Evolutionary conservation across 352 stramenopile genomes (phyloP), one percentile per base, ranked within the genome.

Genomic region (Phytophthora tubulina): DNA sequence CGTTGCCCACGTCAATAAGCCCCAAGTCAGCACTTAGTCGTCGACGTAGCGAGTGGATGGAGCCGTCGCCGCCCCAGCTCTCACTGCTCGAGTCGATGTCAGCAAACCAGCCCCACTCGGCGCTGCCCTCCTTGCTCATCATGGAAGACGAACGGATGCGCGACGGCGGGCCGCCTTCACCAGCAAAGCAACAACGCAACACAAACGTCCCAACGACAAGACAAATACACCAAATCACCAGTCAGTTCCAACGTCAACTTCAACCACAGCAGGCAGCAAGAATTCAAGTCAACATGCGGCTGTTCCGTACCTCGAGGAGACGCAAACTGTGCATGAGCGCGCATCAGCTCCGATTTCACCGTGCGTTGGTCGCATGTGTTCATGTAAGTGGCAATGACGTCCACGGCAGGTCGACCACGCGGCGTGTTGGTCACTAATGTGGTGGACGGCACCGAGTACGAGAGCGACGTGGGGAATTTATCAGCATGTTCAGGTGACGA

Each of bases 331-430:
- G 84, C 85, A 58, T 93, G 85, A 9, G 86, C 83, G 30, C 86
- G 88, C 76, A 95, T 80, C 7, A 94, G 78, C 42, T 95, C 88
- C 49, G 85, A 87, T 69, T 93, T 95, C 57, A 92, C 70, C 2
- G 84, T 86, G 38, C 89, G 89, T 41, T 79, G 83, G 75, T 96
- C 89, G 42, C 75, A 85, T 44, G 89, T 95, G 81, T 96, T 96
- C 89, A 96, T 96, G 78, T 96, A 96, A 3, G 89, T 96, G 49
- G 89, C 89, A 65, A 96, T 96, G 39, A 96, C 86, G 58, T 96
- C 89, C 44, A 96, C 89, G 1, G 84, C 82, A 9, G 85, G 85
- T 15, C 88, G 88, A 3, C 78, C 88, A 27, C 88, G 84, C 46
- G 86, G 86, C 52, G 85, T 91, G 54, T 86, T 92, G 59, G 74